Conservation (phyloP, 148 eudicot species). For the Nepenthes mirabilis region DNA sequence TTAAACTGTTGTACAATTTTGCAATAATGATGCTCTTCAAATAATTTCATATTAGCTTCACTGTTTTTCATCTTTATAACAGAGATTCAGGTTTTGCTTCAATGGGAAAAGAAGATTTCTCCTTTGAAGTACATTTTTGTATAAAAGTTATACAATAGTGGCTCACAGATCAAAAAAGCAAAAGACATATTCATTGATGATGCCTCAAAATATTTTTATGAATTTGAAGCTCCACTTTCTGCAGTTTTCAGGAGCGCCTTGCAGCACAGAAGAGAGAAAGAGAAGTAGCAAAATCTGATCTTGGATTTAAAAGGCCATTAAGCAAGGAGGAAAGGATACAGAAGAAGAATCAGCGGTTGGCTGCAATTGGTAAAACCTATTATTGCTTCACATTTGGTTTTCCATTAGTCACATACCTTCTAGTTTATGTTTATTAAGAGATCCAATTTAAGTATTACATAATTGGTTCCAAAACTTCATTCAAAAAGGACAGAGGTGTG, state of each 20-base stretch:
- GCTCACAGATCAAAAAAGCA: too few species aligned
- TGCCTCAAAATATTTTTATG: neutral
- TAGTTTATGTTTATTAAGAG: neutral
- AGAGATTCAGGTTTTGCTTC: too few species aligned
- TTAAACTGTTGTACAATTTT: too few species aligned
- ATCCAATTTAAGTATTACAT: too few species aligned
- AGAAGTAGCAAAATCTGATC: conserved; percentile 56
- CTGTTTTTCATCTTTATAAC: too few species aligned
- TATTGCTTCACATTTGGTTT: conserved; percentile 1
- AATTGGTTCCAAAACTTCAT: neutral
- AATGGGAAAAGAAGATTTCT: too few species aligned
- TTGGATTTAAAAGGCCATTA: conserved; percentile 81
- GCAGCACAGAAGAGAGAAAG: conserved; percentile 77
- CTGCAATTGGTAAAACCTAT: conserved; percentile 77
- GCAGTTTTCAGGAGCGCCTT: conserved; percentile 95
- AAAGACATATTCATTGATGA: too few species aligned
- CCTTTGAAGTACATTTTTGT: too few species aligned
- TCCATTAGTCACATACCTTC: neutral
- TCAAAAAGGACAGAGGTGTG: too few species aligned
- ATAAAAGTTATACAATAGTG: too few species aligned
- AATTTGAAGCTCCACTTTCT: conserved; percentile 5
- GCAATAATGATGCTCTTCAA: too few species aligned
- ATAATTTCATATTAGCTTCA: too few species aligned
- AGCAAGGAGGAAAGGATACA: conserved; percentile 81
- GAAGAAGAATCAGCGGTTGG: conserved; percentile 90